Evolutionary conservation across 768 basidiomycete species (phyloP), one percentile per base, ranked within the genome.

Genomic region (Saitozyma podzolica): DNA sequence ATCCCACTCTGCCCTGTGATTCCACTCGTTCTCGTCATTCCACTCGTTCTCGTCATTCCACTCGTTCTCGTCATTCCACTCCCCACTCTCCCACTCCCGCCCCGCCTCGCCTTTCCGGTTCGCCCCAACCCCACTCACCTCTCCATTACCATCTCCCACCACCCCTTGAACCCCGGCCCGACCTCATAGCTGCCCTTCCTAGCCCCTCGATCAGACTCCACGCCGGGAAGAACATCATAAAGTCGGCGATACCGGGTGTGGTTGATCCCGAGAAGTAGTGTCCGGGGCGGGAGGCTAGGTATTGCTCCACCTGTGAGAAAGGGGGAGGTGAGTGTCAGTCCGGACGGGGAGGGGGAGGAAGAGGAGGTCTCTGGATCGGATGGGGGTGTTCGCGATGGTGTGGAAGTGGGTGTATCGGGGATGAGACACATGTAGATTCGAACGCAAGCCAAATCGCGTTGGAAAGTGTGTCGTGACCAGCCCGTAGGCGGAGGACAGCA

Each of bases 211-310:
- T 40, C 9, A 79, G 56, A 0, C 64, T 65, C 62, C 69, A 61
- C 61, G 76, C 65, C 9, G 73, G 65, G 67, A 74, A 77, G 59
- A 69, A 67, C 61, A 79, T 64, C 73, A 76, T 73, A 65, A 73
- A 76, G 58, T 79, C 78, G 8, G 70, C 76, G 43, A 67, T 58
- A 42, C 72, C 73, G 5, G 73, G 78, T 54, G 71, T 61, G 29
- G 69, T 64, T 6, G 58, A 58, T 3, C 70, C 69, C 4, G 73
- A 70, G 61, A 79, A 79, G 66, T 59, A 79, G 14, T 66, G 10
- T 29, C 29, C 29, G 29, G 29, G 29, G 49, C 64, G 17, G 45
- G 45, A 19, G 56, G 56, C 20, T 40, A 79, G 68, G 56, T 65
- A 73, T 8, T 59, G 47, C 43, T 79, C 74, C 52, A 77, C 68